Evolutionary conservation across 164 flowering plant genomes (phyloP).

Genomic region (Berberis thunbergii): DNA sequence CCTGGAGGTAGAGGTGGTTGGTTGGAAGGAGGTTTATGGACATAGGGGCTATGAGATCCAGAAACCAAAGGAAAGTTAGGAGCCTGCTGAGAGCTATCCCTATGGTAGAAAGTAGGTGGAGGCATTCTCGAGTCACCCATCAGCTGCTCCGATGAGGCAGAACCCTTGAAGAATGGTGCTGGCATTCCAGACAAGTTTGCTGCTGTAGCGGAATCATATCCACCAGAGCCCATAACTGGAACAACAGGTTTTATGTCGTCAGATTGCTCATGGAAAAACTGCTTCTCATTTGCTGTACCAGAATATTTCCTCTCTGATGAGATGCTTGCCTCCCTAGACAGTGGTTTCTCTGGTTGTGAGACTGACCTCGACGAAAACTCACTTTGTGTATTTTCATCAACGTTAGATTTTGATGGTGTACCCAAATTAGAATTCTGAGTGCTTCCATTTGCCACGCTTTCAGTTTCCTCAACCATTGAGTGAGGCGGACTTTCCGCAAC

Average conservation of each 20-base stretch:
- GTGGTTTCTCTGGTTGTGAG: slow-evolving; percentile 50
- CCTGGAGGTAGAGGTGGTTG: slow-evolving; percentile 91
- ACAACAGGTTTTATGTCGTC: slow-evolving; percentile 42
- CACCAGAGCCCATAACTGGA: slow-evolving; percentile 21
- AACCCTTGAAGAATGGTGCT: slow-evolving; percentile 26
- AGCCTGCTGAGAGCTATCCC: slow-evolving; percentile 35
- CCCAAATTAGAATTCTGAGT: slow-evolving; percentile 41
- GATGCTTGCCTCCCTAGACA: slow-evolving; percentile 73
- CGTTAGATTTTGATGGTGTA: slow-evolving; percentile 39
- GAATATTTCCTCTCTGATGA: slow-evolving; percentile 57
- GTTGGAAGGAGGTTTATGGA: slow-evolving; percentile 38
- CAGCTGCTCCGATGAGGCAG: slow-evolving; percentile 28
- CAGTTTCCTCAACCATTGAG: slow-evolving; percentile 81
- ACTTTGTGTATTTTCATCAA: slow-evolving; percentile 52
- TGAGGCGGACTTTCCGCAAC: slow-evolving; percentile 63
- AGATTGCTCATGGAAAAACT: slow-evolving; percentile 33
- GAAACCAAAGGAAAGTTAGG: slow-evolving; percentile 18
- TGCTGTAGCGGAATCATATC: slow-evolving; percentile 28
- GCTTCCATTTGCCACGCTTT: slow-evolving; percentile 47
- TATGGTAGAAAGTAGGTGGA: slow-evolving; percentile 30
- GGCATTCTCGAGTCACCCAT: slow-evolving; percentile 39
- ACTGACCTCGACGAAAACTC: slow-evolving; percentile 66
- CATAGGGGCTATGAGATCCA: slow-evolving; percentile 54
- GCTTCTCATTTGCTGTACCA: slow-evolving; percentile 11
- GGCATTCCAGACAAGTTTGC: slow-evolving; percentile 29